Evolutionary conservation across 2,329 filamentous ascomycete species (phyloP).

Genomic region (Stachybotrys elegans): DNA sequence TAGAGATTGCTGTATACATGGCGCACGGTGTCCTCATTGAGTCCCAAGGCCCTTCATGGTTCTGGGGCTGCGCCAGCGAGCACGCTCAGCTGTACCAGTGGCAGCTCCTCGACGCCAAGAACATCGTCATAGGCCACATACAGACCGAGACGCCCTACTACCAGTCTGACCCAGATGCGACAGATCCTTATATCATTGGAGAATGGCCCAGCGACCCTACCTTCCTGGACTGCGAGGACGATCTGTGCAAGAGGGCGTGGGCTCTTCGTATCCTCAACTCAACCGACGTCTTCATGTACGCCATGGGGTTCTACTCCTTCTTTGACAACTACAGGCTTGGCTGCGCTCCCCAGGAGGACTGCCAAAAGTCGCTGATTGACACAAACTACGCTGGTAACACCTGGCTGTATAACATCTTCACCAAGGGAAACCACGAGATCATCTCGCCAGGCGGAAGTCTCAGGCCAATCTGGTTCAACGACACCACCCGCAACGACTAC

Average conservation of each 20-base stretch:
- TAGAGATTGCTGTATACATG: constrained; percentile 26
- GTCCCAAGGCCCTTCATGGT: constrained; percentile 23
- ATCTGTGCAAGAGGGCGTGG: constrained; percentile 49
- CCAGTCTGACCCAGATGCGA: constrained; percentile 38
- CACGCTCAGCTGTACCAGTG: constrained; percentile 46
- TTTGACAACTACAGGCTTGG: constrained; percentile 61
- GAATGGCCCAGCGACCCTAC: constrained; percentile 5
- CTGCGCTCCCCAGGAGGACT: constrained; percentile 16
- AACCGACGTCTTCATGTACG: constrained; percentile 44
- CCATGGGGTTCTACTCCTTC: constrained; percentile 55
- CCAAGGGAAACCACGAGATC: constrained; percentile 11
- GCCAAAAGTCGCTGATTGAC: constrained; percentile 10
- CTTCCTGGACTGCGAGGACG: constrained; percentile 14
- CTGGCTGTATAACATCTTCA: constrained; percentile 13
- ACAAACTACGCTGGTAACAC: constrained; percentile 6
- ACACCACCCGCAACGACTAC: constrained; percentile 4
- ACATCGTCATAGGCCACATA: constrained; percentile 40
- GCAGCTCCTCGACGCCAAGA: constrained; percentile 38
- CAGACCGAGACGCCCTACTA: constrained; percentile 38
- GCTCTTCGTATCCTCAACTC: constrained; percentile 51
- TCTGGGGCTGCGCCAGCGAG: constrained; percentile 40
- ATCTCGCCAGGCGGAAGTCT: neutral
- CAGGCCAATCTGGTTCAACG: constrained; percentile 1
- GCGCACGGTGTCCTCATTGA: constrained; percentile 29
- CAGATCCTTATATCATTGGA: constrained; percentile 29